Base-by-base conservation (phyloP, 116 monocot genomes). In the Thalassia testudinum region DNA sequence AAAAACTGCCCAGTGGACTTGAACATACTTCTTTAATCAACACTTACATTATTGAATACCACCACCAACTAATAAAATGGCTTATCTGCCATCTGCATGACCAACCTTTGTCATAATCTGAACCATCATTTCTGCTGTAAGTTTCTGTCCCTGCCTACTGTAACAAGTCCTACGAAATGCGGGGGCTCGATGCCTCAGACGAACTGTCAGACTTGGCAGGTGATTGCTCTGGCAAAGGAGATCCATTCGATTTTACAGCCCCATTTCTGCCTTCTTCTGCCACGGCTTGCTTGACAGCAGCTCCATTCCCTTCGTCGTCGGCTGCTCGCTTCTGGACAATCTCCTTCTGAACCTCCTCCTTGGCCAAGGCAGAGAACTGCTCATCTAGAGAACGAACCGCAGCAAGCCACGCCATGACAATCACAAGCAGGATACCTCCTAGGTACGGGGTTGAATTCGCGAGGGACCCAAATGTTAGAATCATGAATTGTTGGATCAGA, bases 401-500 rank as follows among this genome's bases (percentile, higher is more conserved):
- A 10, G 21, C 65, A 15, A 65, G 22, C 65, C 65, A 65, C 21
- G 65, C 57, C 19, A 65, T 25, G 5, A 65, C 65, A 27, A 65
- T 65, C 37, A 57, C 49, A 47, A 65, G 57, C 56, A 65, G 37
- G 30, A 72, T 72, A 43, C 78, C 72, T 25, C 72, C 72, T 54
- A 78, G 69, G 56, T 78, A 78, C 0, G 78, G 78, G 4, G 78
- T 78, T 1, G 73, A 78, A 30, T 78, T 69, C 1, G 78, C 72
- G 7, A 72, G 68, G 13, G 77, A 77, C 1, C 77, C 77, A 17
- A 78, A 78, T 43, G 69, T 53, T 26, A 78, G 52, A 49, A 78
- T 78, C 78, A 73, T 78, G 52, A 78, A 78, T 38, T 78, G 78
- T 38, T 72, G 78, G 58, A 76, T 76, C 20, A 76, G 27, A 2